Evolutionary conservation across 2,329 filamentous ascomycete species (phyloP).

Genomic region (Verticillium zaregamsianum): DNA sequence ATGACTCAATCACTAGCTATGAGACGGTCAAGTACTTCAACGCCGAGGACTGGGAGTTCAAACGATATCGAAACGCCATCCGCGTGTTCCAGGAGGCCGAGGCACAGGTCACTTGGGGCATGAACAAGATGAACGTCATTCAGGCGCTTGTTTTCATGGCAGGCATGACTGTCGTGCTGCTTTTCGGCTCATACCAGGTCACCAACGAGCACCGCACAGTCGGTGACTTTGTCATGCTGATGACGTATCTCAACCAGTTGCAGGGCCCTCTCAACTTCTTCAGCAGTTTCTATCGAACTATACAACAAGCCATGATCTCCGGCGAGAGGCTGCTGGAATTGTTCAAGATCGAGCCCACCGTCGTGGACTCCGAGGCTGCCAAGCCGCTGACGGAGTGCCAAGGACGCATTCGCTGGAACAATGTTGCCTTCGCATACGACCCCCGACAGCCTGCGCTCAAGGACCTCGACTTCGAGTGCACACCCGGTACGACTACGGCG

Average conservation of each 20-base stretch:
- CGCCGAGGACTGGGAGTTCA: constrained; percentile 74
- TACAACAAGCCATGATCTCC: constrained; percentile 96
- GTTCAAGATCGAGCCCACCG: constrained; percentile 93
- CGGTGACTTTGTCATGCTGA: constrained; percentile 67
- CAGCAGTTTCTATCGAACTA: constrained; percentile 91
- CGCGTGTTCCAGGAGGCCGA: constrained; percentile 69
- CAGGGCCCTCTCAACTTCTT: constrained; percentile 83
- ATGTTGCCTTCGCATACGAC: constrained; percentile 91
- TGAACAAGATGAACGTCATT: constrained; percentile 76
- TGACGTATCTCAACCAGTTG: constrained; percentile 76
- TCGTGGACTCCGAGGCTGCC: constrained; percentile 71
- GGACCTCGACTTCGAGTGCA: constrained; percentile 79
- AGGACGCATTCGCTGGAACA: constrained; percentile 81
- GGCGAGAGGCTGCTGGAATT: constrained; percentile 91
- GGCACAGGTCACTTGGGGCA: constrained; percentile 70
- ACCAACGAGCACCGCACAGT: constrained; percentile 60
- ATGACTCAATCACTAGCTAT: constrained; percentile 98
- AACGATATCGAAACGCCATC: constrained; percentile 68
- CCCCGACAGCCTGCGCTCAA: constrained; percentile 78
- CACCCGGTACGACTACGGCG: constrained; percentile 88
- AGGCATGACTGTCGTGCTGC: constrained; percentile 66
- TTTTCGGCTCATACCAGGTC: constrained; percentile 75
- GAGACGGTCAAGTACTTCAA: constrained; percentile 94
- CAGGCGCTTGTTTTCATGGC: constrained; percentile 78
- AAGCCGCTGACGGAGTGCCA: constrained; percentile 61